These are phyloP conservation scores for Apiosordaria backusii DNA, from an alignment of 495 filamentous ascomycete genomes.

Conservation along the genomic window DNA sequence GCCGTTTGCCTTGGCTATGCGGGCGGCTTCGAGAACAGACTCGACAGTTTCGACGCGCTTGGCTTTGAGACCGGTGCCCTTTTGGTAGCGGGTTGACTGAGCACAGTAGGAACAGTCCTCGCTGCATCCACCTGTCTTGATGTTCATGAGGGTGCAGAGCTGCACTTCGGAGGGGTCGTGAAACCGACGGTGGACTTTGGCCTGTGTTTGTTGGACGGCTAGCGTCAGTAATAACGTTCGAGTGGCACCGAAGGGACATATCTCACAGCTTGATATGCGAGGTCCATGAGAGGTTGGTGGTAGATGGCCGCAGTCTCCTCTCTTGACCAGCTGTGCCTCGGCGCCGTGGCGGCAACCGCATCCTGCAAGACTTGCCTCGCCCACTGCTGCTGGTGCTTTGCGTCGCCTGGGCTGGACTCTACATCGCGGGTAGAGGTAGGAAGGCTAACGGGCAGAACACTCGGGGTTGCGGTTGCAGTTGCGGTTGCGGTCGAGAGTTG, in stretches of 20 bases:
- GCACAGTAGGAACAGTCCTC: slow-evolving; percentile 90
- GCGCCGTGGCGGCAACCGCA: slow-evolving; percentile 54
- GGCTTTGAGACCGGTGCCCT: slow-evolving; percentile 74
- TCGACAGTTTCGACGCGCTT: slow-evolving; percentile 74
- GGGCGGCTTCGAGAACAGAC: slow-evolving; percentile 69
- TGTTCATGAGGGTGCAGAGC: slow-evolving; percentile 90
- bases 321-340: slow-evolving; percentile 70
- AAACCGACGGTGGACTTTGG: slow-evolving; percentile 71
- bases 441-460: no score
- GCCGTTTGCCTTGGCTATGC: slow-evolving; percentile 71
- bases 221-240: slow-evolving; percentile 2
- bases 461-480: not conserved
- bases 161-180: slow-evolving; percentile 76
- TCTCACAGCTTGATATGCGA: slow-evolving; percentile 69
- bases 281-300: slow-evolving; percentile 69
- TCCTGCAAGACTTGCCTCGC: slow-evolving; percentile 27
- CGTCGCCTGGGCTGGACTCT: not conserved
- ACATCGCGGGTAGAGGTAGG: no score
- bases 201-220: slow-evolving; percentile 41
- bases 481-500: not conserved
- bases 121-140: slow-evolving; percentile 86
- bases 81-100: slow-evolving; percentile 74
- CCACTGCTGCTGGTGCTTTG: slow-evolving; percentile 12
- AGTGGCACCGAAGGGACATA: not conserved
- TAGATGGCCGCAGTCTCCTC: slow-evolving; percentile 75